A percentile compares a stretch with the other conserved stretches of the same genome.
Evolutionary conservation across 1,284 basidiomycete genomes (phyloP).

Genomic region (Anthracocystis walkeri): DNA sequence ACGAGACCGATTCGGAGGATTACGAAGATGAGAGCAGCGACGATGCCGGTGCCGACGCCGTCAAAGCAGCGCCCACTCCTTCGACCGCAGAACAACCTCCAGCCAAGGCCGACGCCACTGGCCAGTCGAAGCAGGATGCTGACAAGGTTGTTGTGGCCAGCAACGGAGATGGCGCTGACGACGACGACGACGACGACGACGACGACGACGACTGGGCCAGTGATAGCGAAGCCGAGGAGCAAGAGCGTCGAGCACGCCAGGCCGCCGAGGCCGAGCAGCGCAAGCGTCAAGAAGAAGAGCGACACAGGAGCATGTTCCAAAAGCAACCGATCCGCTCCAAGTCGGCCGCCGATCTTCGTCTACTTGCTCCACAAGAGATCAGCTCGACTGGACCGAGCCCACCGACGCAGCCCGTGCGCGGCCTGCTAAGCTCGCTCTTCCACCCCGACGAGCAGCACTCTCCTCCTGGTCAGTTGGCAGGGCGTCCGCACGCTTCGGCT

Average conservation of each 20-base stretch:
- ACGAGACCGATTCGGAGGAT: conserved; percentile 59
- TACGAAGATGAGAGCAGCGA: conserved; percentile 55
- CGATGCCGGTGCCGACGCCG: conserved; percentile 14
- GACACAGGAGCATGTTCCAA: conserved; percentile 80
- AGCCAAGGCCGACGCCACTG: conserved; percentile 6
- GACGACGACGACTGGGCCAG: conserved; percentile 68
- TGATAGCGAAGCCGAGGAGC: conserved; percentile 67
- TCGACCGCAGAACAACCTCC: not conserved
- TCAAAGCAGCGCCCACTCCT: conserved; percentile 6
- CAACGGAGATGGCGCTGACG: conserved; percentile 28
- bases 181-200: conserved; percentile 43
- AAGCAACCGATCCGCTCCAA: conserved; percentile 76
- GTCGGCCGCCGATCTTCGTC: conserved; percentile 63
- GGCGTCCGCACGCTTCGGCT: conserved; percentile 59
- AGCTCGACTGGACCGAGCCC: conserved; percentile 33
- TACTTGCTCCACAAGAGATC: conserved; percentile 18
- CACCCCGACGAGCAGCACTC: conserved; percentile 64
- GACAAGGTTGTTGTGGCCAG: conserved; percentile 32
- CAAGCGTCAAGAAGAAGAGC: conserved; percentile 75
- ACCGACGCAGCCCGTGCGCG: conserved; percentile 49
- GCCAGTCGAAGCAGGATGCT: conserved; percentile 15
- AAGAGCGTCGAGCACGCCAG: conserved; percentile 62
- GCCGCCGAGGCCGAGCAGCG: conserved; percentile 68
- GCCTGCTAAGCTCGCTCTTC: conserved; percentile 66
- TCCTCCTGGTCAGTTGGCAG: conserved; percentile 58